Evolutionary conservation across 352 stramenopile species (phyloP).

Genomic region (Stephanocyclus meneghinianus): DNA sequence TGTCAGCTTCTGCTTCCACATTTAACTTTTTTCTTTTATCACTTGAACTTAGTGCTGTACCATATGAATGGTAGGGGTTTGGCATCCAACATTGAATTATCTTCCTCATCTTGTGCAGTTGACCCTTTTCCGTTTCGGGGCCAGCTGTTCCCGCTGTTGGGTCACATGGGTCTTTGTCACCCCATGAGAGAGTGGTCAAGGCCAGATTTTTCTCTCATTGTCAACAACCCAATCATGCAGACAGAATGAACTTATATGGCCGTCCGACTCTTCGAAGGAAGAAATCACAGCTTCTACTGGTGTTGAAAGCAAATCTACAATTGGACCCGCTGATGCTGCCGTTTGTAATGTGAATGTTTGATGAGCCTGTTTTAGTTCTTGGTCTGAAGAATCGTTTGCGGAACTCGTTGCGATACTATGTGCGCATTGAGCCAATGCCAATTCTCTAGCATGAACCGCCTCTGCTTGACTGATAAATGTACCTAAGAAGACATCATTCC

Average conservation of each 20-base stretch:
- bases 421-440: constrained; percentile 20
- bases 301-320: constrained; percentile 24
- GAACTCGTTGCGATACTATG: background rate
- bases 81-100: background rate
- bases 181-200: background rate
- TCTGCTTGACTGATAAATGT: constrained; percentile 32
- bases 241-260: constrained; percentile 13
- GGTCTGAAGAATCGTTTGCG: background rate
- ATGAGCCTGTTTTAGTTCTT: background rate
- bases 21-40: no score
- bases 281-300: constrained; percentile 43
- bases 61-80: no score
- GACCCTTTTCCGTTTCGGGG: constrained; percentile 1
- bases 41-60: no score
- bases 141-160: background rate
- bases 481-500: constrained; percentile 44
- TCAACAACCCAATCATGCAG: constrained; percentile 40
- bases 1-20: no score
- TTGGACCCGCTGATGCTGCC: constrained; percentile 4
- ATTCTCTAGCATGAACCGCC: constrained; percentile 19
- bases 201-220: background rate
- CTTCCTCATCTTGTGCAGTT: background rate
- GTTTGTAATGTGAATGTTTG: background rate
- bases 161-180: background rate
- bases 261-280: constrained; percentile 32